Conservation (phyloP, 805 yeast genomes). For the Saccharomycopsis sp. region DNA sequence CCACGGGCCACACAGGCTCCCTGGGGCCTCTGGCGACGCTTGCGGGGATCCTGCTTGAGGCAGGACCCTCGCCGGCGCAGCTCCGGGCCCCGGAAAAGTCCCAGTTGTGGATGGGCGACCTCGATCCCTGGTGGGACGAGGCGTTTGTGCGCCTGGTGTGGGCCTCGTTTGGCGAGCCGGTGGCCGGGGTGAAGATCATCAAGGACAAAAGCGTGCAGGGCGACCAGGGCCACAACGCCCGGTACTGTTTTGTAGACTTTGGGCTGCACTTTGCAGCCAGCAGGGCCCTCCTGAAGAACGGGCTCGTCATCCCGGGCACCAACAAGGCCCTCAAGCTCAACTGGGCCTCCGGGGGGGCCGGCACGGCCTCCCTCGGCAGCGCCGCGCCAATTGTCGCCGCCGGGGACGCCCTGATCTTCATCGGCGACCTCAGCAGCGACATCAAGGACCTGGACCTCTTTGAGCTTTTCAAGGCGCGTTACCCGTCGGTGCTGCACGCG, state of each 20-base stretch:
- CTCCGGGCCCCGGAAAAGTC: constrained; percentile 17
- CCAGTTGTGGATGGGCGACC: constrained; percentile 82
- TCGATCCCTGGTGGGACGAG: constrained; percentile 83
- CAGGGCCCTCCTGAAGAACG: constrained; percentile 61
- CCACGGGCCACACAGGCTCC: too few species aligned
- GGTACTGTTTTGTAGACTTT: constrained; percentile 81
- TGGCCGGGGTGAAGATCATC: constrained; percentile 59
- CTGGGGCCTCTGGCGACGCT: not conserved
- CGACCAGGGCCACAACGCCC: constrained; percentile 40
- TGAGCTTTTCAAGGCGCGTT: constrained; percentile 60
- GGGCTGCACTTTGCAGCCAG: constrained; percentile 52
- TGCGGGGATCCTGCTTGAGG: not conserved
- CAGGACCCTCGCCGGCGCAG: not conserved
- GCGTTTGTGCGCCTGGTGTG: constrained; percentile 57
- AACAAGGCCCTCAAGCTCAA: constrained; percentile 59
- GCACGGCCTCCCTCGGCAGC: constrained; percentile 8
- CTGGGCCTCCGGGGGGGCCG: constrained; percentile 59
- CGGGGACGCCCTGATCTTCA: constrained; percentile 64
- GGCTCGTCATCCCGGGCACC: constrained; percentile 59
- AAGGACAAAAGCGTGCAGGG: constrained; percentile 43
- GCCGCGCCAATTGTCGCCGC: constrained; percentile 4
- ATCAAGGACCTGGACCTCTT: constrained; percentile 60
- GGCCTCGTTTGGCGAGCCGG: constrained; percentile 58
- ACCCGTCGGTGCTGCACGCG: constrained; percentile 67
- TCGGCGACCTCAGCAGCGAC: constrained; percentile 75